Base-by-base conservation (phyloP, 192 early-diverging fungal genomes). In the Coemansia sp. region DNA sequence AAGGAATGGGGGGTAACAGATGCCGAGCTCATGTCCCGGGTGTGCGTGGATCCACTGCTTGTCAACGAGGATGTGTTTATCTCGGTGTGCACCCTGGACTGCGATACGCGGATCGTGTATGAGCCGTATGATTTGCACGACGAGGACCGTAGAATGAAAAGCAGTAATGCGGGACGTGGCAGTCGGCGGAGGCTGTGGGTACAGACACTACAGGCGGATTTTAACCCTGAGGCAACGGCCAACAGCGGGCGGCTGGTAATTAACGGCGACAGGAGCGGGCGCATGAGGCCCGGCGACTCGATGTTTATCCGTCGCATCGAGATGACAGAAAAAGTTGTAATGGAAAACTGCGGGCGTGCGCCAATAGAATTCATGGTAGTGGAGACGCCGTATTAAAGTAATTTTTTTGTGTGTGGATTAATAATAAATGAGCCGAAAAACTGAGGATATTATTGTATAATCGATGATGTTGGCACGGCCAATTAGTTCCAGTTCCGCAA, bases 261-360 rank as follows among this genome's bases (percentile, higher is more conserved):
- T 34, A 69, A 72, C 35, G 76, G 76, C 26, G 76, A 79, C 21
- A 56, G 46, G 42, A 37, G 22, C 24, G 66, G 41, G 18, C 65
- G 70, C 22, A 68, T 79, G 76, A 52, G 62, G 1, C 76, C 69
- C 0, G 76, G 76, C 2, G 76, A 79, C 36, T 79, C 76, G 1
- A 70, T 66, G 10, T 79, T 72, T 66, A 56, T 79, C 3, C 53
- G 76, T 15, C 60, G 62, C 8, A 37, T 79, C 14, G 76, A 60
- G 8, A 43, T 71, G 17, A 52, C 35, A 8, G 69, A 68, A 7
- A 52, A 33, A 8, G 24, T 79, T 39, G 41, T 59, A 9, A 34
- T 79, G 18, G 65, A 72, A 44, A 79, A 79, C 18, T 66, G 70
- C 27, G 76, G 76, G 8, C 69, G 63, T 40, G 58, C 50, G 12